Conservation (phyloP, 495 filamentous ascomycete species). For the Penicillium crystallinum region DNA sequence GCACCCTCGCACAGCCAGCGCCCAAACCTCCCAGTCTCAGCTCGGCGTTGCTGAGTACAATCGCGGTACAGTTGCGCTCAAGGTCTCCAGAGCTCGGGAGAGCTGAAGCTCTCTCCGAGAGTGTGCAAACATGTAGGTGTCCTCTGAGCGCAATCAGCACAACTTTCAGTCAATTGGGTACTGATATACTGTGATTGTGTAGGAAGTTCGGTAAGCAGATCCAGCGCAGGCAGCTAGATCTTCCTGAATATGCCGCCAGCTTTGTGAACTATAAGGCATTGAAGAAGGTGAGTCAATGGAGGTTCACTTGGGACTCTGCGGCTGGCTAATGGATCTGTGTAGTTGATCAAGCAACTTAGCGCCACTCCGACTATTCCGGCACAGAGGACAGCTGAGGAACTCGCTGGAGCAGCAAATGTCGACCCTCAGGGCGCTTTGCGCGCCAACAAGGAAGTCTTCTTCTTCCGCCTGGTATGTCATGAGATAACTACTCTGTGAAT, state of each 20-base stretch:
- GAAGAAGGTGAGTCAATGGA: conserved; percentile 68
- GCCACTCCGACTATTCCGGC: conserved; percentile 78
- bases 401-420: conserved; percentile 40
- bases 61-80: neutral
- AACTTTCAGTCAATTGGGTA: neutral
- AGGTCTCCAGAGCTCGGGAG: conserved; percentile 15
- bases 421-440: conserved; percentile 90
- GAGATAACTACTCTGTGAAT: neutral
- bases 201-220: conserved; percentile 99
- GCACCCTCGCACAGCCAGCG: neutral
- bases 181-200: conserved; percentile 9
- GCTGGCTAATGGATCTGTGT: conserved; percentile 15
- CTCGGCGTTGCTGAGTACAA: neutral
- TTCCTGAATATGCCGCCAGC: conserved; percentile 97
- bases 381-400: conserved; percentile 56
- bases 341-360: conserved; percentile 98
- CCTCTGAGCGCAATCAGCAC: neutral
- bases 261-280: conserved; percentile 99
- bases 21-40: neutral
- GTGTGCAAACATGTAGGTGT: conserved; percentile 32
- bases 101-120: conserved; percentile 18
- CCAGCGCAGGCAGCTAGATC: conserved; percentile 96
- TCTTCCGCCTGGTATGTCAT: conserved; percentile 81
- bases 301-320: neutral
- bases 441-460: conserved; percentile 97